Percentiles rank a stretch among this genome's conserved stretches.
These are phyloP conservation scores for Umbelopsis sp. DNA, from an alignment of 192 early-diverging fungal species.

Conservation along the genomic window DNA sequence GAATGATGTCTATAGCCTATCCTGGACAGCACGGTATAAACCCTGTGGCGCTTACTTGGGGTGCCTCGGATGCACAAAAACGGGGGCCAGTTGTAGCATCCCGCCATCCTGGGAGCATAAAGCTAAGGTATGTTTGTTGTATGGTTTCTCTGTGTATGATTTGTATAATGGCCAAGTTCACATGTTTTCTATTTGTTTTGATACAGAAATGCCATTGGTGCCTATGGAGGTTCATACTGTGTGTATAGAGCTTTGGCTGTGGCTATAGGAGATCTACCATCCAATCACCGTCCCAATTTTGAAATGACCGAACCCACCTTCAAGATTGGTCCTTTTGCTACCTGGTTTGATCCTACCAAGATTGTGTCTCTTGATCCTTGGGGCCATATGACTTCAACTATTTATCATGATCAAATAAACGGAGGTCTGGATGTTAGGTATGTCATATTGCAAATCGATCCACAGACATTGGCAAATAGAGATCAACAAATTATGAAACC, in stretches of 20 bases:
- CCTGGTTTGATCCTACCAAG: slow-evolving; percentile 84
- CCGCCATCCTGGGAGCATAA: slow-evolving; percentile 71
- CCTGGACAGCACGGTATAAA: slow-evolving; percentile 64
- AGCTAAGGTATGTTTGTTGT: slow-evolving; percentile 56
- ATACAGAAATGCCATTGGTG: slow-evolving; percentile 89
- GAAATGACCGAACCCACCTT: slow-evolving; percentile 85
- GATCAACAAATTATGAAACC: not conserved
- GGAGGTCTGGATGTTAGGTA: slow-evolving; percentile 71
- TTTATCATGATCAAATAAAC: slow-evolving; percentile 62
- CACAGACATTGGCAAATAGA: not conserved
- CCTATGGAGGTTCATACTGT: slow-evolving; percentile 90
- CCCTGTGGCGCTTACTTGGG: slow-evolving; percentile 79
- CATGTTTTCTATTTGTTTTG: not conserved
- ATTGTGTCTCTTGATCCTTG: slow-evolving; percentile 95
- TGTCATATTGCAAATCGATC: not conserved
- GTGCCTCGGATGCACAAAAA: slow-evolving; percentile 61
- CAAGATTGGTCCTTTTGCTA: slow-evolving; percentile 73
- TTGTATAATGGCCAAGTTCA: not conserved
- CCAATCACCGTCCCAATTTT: slow-evolving; percentile 87
- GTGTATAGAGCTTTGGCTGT: slow-evolving; percentile 91
- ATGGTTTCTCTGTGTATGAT: not conserved
- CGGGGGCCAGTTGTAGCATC: slow-evolving; percentile 91
- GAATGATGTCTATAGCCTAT: slow-evolving; percentile 47
- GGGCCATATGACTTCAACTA: slow-evolving; percentile 76
- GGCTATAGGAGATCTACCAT: slow-evolving; percentile 83